Percentiles rank a stretch among this genome's conserved stretches.
These are phyloP conservation scores for Kluyveromyces starmeri DNA, from an alignment of 805 yeast species.

Conservation along the genomic window DNA sequence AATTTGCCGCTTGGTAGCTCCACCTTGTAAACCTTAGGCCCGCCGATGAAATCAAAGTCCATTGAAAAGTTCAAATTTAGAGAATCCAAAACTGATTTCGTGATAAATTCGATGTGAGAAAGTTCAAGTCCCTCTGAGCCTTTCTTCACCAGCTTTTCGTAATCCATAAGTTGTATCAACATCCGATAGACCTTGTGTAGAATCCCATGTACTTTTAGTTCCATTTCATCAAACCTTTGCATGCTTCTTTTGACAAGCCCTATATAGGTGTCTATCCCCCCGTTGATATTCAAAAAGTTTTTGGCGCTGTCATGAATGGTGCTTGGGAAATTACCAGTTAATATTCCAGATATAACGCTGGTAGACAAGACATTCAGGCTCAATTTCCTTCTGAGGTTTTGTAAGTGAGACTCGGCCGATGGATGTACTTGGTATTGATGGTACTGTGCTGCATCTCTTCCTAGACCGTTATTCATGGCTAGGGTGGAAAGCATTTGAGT, in stretches of 20 bases:
- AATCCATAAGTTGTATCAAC: slow-evolving; percentile 1
- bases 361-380: slow-evolving; percentile 1
- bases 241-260: slow-evolving; percentile 1
- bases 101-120: background rate
- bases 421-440: slow-evolving; percentile 2
- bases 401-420: background rate
- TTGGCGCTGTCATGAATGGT: slow-evolving; percentile 1
- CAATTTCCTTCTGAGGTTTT: slow-evolving; percentile 4
- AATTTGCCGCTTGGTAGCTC: slow-evolving; percentile 1
- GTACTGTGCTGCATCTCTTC: slow-evolving; percentile 2
- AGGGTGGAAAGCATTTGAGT: slow-evolving; percentile 2
- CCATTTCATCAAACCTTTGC: background rate
- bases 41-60: slow-evolving; percentile 1
- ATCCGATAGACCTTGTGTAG: slow-evolving; percentile 2
- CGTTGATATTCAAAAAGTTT: slow-evolving; percentile 2
- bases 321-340: slow-evolving; percentile 3
- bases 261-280: slow-evolving; percentile 1
- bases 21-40: background rate
- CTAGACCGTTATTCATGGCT: slow-evolving; percentile 4
- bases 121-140: slow-evolving; percentile 1
- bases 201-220: slow-evolving; percentile 2
- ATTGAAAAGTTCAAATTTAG: slow-evolving; percentile 1
- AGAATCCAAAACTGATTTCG: background rate
- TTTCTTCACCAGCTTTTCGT: slow-evolving; percentile 1
- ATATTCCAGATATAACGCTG: background rate